Evolutionary conservation across 108 stramenopile genomes (phyloP).

Genomic region (Bacterosira constricta): DNA sequence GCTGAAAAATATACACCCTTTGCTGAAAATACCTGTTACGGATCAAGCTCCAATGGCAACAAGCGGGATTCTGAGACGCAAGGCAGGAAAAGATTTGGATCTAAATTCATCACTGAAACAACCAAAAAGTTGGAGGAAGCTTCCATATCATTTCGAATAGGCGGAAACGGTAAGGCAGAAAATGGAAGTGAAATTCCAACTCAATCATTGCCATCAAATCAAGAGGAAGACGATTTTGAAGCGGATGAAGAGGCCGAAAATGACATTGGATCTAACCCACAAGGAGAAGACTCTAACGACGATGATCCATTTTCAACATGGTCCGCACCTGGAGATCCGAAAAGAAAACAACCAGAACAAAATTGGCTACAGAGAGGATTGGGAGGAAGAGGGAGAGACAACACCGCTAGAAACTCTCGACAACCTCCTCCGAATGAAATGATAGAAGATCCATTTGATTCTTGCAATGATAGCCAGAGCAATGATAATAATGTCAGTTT

Average conservation of each 20-base stretch:
- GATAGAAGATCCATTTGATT: constrained; percentile 14
- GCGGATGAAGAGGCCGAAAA: neutral
- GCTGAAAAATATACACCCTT: neutral
- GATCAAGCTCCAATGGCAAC: neutral
- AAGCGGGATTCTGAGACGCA: neutral
- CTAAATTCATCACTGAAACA: too few species aligned
- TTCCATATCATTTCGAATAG: neutral
- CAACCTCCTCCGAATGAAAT: neutral
- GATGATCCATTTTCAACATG: constrained; percentile 44
- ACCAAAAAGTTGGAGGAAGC: neutral
- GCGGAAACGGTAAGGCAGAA: constrained; percentile 2
- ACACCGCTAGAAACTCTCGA: neutral
- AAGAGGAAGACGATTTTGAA: neutral
- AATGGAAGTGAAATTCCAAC: neutral
- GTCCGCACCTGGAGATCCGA: constrained; percentile 20
- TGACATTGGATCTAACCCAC: neutral
- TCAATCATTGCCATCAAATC: neutral
- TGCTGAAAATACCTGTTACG: too few species aligned
- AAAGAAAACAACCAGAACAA: constrained; percentile 6
- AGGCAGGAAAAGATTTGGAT: neutral
- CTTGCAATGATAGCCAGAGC: neutral
- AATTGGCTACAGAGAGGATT: constrained; percentile 37
- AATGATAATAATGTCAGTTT: neutral
- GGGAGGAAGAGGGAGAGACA: constrained; percentile 1
- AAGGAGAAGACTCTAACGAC: constrained; percentile 23